Percentiles rank a stretch among this genome's conserved stretches.
These are phyloP conservation scores for Phytophthora meadii DNA, from an alignment of 352 stramenopile genomes.

Conservation along the genomic window DNA sequence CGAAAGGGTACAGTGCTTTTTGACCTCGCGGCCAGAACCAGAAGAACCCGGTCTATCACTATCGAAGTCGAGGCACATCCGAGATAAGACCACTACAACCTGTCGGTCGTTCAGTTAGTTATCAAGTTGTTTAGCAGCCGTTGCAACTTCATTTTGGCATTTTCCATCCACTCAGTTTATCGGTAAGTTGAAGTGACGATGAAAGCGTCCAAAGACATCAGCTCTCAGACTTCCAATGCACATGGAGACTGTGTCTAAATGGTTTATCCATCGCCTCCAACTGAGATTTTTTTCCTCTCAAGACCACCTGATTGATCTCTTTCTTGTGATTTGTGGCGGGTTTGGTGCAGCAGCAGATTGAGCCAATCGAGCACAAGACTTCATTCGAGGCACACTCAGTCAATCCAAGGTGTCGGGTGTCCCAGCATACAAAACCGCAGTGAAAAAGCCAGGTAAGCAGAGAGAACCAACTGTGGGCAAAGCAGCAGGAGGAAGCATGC, in stretches of 20 bases:
- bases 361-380: constrained; percentile 14
- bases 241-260: constrained; percentile 13
- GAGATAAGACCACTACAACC: constrained; percentile 23
- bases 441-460: constrained; percentile 28
- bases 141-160: constrained; percentile 27
- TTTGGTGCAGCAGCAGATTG: constrained; percentile 29
- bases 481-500: constrained; percentile 30
- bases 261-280: constrained; percentile 4
- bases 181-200: constrained; percentile 34
- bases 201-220: constrained; percentile 3
- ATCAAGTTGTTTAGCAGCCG: background rate
- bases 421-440: constrained; percentile 35
- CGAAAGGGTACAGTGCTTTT: constrained; percentile 34
- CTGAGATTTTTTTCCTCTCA: constrained; percentile 5
- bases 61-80: constrained; percentile 21
- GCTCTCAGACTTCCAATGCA: background rate
- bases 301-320: constrained; percentile 36
- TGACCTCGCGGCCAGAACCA: constrained; percentile 30
- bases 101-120: constrained; percentile 11
- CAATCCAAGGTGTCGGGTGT: constrained; percentile 4
- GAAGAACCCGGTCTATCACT: constrained; percentile 33
- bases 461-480: constrained; percentile 12
- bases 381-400: background rate
- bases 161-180: background rate
- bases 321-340: constrained; percentile 37